Evolutionary conservation across 192 early-diverging fungal species (phyloP), one percentile per base, ranked within the genome.

Genomic region (Coemansia guatemalensis): DNA sequence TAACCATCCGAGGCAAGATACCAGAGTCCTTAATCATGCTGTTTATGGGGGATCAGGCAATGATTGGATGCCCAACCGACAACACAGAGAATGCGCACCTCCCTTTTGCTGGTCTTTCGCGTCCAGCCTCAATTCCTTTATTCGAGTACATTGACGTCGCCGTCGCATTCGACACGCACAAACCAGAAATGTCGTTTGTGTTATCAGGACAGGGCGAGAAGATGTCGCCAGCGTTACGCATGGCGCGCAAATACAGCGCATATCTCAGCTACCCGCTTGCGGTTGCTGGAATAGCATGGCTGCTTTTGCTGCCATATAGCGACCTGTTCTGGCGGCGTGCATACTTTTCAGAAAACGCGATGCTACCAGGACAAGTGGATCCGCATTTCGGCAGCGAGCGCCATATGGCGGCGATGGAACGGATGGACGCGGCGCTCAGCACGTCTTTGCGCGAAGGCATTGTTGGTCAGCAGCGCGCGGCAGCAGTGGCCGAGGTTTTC

Each of bases 321-420:
- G 67, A 58, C n/a, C 3, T 44, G 3, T 86, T 88, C 57, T 88
- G 82, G 52, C 87, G 87, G 55, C 33, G 63, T 26, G 88, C 86
- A 0, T 92, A 92, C 68, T 76, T 90, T 27, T 91, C 89, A 0
- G 91, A 92, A 67, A 92, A 91, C 60, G 91, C 91, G 5, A 82
- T 92, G 62, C 71, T 91, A 44, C 88, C 89, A 17, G 87, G 84
- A 41, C 85, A 87, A 68, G 91, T 87, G 68, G 48, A 77, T 2
- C 26, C 67, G 1, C 20, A 18, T 48, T 82, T 82, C 65, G 79
- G 74, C 48, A 22, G 56, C 18, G 18, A 54, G 21, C 25, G 58
- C 20, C 70, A 82, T 50, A 8, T 73, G 41, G 53, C 32, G 2
- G 74, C 70, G 14, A 73, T 75, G 67, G 49, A 44, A 32, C 30